A percentile compares a stretch with the other conserved stretches of the same genome.
Conservation (phyloP, 345 rosid genomes). For the Eutrema heterophyllum region DNA sequence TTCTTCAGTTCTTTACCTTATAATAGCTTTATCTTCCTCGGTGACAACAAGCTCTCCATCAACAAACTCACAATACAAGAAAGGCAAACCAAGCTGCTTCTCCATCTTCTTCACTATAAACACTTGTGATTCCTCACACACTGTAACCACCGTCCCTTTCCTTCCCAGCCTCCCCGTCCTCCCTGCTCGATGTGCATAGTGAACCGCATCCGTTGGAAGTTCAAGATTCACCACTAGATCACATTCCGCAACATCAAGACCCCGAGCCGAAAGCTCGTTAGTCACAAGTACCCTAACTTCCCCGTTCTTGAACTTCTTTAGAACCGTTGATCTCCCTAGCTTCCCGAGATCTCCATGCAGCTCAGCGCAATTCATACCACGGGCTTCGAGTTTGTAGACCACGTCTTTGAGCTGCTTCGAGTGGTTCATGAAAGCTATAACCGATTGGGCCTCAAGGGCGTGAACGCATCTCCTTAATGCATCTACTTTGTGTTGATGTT, state of each 20-base stretch:
- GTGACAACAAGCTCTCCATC: conserved; percentile 72
- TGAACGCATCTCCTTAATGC: conserved; percentile 79
- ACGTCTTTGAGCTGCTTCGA: conserved; percentile 85
- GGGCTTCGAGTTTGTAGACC: conserved; percentile 87
- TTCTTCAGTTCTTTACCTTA: conserved; percentile 12
- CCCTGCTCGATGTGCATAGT: conserved; percentile 90
- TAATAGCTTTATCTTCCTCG: conserved; percentile 43
- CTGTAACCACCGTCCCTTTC: conserved; percentile 75
- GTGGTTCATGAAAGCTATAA: conserved; percentile 91
- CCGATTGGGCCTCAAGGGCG: conserved; percentile 76
- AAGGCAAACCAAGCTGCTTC: conserved; percentile 71
- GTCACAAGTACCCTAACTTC: conserved; percentile 74
- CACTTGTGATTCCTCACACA: conserved; percentile 78
- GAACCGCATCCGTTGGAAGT: conserved; percentile 72
- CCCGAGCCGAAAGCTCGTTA: conserved; percentile 94
- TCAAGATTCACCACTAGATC: conserved; percentile 89
- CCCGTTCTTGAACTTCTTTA: conserved; percentile 87
- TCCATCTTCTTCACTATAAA: conserved; percentile 86
- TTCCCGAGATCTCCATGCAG: conserved; percentile 95
- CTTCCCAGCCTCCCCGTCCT: conserved; percentile 87
- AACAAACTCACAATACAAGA: conserved; percentile 67
- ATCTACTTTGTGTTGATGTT: conserved; percentile 86
- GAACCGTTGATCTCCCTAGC: conserved; percentile 76
- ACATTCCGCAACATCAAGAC: conserved; percentile 83
- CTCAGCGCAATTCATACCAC: conserved; percentile 75